Evolutionary conservation across 2,329 filamentous ascomycete genomes (phyloP), one percentile per base, ranked within the genome.

Genomic region (Penicillium sp.): DNA sequence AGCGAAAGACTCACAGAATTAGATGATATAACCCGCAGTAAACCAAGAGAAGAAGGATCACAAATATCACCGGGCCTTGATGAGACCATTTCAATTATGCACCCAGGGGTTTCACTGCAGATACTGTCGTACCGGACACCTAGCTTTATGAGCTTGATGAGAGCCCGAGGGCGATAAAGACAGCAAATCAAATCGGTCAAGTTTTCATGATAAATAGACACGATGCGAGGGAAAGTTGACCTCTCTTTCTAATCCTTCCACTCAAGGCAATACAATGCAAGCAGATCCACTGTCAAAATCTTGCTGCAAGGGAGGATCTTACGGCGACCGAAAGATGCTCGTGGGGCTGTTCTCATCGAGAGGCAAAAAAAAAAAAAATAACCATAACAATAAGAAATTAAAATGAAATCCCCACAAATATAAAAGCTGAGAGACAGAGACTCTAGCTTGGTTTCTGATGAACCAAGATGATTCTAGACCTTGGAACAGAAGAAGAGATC

Each of bases 261-360:
- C 15, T 6, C 31, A 31, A 47, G n/a, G 23, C 27, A 48, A 31
- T 27, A 39, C 33, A n/a, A 45, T 45, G 50, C 52, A 43, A 29
- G 33, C 3, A 44, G 29, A 31, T 38, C 29, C 52, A 55, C 45
- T 7, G 45, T 39, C n/a, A 11, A 21, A 25, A 43, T 31, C 29
- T 36, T 38, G 29, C 55, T 11, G 50, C 38, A 56, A 56, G 49
- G 54, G 48, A 46, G 27, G 21, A 40, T 29, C n/a, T 10, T n/a
- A 23, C 25, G 39, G 47, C 48, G 38, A 50, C 23, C 50, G 51
- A 54, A 25, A 52, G 8, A 40, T 34, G 29, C 41, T 47, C 54
- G 49, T 56, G 54, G 48, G 43, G 27, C 47, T 16, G 40, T 34
- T 47, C 25, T 13, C 29, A 44, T 16, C 3, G 27, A 44, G 39